Evolutionary conservation across 108 stramenopile species (phyloP), one percentile per base, ranked within the genome.

Genomic region (Asterionellopsis glacialis): DNA sequence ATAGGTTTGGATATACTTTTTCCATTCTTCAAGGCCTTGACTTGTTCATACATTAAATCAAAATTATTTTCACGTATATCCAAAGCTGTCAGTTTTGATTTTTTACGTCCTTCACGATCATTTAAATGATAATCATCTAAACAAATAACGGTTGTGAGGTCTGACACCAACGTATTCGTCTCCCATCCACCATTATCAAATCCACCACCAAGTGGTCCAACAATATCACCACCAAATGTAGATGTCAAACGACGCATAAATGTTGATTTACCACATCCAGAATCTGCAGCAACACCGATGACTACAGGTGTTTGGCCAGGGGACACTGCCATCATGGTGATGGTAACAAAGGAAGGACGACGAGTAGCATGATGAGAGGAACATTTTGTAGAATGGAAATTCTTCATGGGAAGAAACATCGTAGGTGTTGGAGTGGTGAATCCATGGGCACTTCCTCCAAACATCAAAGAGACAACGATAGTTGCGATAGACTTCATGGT

Each of bases 81-180:
- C 16, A 96, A 80, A 26, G 96, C 96, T 45, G 96, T 97, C 33
- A 83, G 80, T 24, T 87, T 88, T 45, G 95, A 84, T 44, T 89
- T 88, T 77, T 97, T 97, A 57, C 96, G 93, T 55, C 96, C 96
- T 11, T 77, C 69, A 52, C 96, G 88, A 78, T 97, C 96, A 84
- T 97, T 97, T n/a, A 92, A 72, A 75, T 97, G 96, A 87, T 95
- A 97, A 70, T 97, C 96, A 78, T 97, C 96, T 54, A 97, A 81
- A 77, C 96, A 97, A 72, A 97, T 94, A 58, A 97, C 96, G 38
- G 96, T 97, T 64, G 96, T 95, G 45, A 88, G 77, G 83, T 96
- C 95, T 23, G 93, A 94, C 0, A 97, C 95, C 59, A 97, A 90
- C 43, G 96, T 95, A 86, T 97, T 97, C 41, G 96, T 97, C 64